Evolutionary conservation across 805 yeast genomes (phyloP).

Genomic region (Metschnikowia gruessii): DNA sequence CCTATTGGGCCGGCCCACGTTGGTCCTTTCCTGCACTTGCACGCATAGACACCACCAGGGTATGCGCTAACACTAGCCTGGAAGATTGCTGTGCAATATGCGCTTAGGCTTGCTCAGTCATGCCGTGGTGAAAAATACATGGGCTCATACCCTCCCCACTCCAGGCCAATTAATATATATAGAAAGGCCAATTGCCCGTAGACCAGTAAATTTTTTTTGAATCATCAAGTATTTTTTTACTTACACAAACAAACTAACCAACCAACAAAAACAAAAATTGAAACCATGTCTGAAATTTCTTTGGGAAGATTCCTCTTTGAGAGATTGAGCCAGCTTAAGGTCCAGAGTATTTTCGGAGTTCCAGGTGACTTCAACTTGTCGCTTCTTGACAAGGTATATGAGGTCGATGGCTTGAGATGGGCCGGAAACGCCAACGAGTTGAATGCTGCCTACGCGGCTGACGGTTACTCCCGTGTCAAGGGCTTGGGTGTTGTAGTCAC

Average conservation of each 20-base stretch:
- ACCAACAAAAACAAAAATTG: conserved; percentile 1
- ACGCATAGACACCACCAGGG: neutral
- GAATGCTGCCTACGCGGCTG: conserved; percentile 87
- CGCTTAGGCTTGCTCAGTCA: conserved; percentile 10
- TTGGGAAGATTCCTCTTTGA: conserved; percentile 78
- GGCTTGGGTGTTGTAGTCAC: conserved; percentile 73
- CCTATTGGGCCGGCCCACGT: conserved; percentile 1
- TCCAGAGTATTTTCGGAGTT: conserved; percentile 71
- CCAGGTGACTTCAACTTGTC: conserved; percentile 82
- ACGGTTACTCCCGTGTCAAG: conserved; percentile 82
- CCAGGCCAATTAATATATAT: conserved; percentile 1
- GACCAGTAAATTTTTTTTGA: neutral
- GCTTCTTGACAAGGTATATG: conserved; percentile 67
- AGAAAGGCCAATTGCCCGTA: neutral
- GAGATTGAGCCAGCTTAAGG: conserved; percentile 69
- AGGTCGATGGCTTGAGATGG: conserved; percentile 77
- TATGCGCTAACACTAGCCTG: conserved; percentile 8
- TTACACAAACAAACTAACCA: neutral
- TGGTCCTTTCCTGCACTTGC: conserved; percentile 5
- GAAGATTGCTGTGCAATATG: conserved; percentile 11
- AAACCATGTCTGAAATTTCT: conserved; percentile 45
- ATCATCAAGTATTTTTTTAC: conserved; percentile 5
- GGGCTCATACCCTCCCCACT: neutral
- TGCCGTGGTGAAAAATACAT: neutral
- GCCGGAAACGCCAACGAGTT: conserved; percentile 89